These are phyloP conservation scores for Gymnopilus junonius DNA, from an alignment of 768 basidiomycete species.

Conservation along the genomic window DNA sequence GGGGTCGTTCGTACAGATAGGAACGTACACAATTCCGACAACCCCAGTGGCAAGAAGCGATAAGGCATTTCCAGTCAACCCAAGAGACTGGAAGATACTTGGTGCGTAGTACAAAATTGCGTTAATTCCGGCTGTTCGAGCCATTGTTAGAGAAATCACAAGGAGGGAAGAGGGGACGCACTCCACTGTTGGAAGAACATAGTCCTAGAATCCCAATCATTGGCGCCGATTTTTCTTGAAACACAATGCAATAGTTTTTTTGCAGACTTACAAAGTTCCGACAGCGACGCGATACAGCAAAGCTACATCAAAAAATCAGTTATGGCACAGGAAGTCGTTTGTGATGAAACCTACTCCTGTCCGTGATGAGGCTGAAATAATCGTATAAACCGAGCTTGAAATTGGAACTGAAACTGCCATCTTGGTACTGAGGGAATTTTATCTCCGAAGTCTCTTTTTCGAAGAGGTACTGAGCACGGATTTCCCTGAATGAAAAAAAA, in stretches of 20 bases:
- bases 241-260: too few relatives aligned
- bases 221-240: not conserved
- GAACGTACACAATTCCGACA: conserved; percentile 72
- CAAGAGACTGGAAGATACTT: conserved; percentile 64
- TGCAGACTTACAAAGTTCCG: conserved; percentile 51
- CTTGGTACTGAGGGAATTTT: conserved; percentile 67
- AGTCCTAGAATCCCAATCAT: conserved; percentile 35
- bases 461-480: conserved; percentile 74
- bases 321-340: not conserved
- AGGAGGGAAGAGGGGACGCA: conserved; percentile 14
- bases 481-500: conserved; percentile 49
- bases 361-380: conserved; percentile 64
- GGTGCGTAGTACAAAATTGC: conserved; percentile 81
- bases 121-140: conserved; percentile 57
- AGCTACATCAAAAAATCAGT: conserved; percentile 34
- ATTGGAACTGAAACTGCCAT: conserved; percentile 57
- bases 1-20: not conserved
- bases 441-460: conserved; percentile 65
- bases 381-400: conserved; percentile 65
- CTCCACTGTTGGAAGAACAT: conserved; percentile 91
- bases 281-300: conserved; percentile 67
- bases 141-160: not conserved
- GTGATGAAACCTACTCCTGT: conserved; percentile 40
- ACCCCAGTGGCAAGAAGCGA: conserved; percentile 64
- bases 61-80: conserved; percentile 63